Conservation (phyloP, 805 yeast genomes). For the Suhomyces kilbournensis region DNA sequence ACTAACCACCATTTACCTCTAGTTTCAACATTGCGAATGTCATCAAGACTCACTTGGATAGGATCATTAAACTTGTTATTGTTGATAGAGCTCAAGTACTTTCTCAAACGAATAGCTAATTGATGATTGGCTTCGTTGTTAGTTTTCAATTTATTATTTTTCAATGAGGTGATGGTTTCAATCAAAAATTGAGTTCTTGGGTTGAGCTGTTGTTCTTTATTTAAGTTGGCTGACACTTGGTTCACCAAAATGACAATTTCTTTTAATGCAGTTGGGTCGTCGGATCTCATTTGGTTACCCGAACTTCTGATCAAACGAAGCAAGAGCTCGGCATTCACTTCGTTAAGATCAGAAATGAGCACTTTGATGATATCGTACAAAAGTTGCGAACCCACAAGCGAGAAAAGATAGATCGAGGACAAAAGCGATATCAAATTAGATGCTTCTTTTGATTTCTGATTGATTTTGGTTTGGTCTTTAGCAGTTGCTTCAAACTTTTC, state of each 20-base stretch:
- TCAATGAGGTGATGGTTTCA: constrained; percentile 81
- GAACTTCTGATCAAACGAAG: constrained; percentile 68
- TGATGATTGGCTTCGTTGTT: constrained; percentile 52
- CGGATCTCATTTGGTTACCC: constrained; percentile 83
- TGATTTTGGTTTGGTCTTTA: constrained; percentile 14
- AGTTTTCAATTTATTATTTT: constrained; percentile 72
- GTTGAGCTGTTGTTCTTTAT: constrained; percentile 30
- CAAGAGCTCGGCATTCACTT: constrained; percentile 72
- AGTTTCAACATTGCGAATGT: constrained; percentile 70
- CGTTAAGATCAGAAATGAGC: constrained; percentile 57
- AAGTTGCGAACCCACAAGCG: constrained; percentile 67
- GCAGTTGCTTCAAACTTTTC: constrained; percentile 57
- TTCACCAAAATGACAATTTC: constrained; percentile 68
- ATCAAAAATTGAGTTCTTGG: constrained; percentile 78
- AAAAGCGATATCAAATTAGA: constrained; percentile 71
- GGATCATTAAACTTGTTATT: constrained; percentile 60
- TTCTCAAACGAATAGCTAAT: constrained; percentile 57
- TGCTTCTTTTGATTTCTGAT: constrained; percentile 42
- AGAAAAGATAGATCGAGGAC: constrained; percentile 74
- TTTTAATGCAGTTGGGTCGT: constrained; percentile 83
- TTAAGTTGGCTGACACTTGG: constrained; percentile 38
- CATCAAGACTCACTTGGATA: constrained; percentile 77
- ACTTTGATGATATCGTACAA: constrained; percentile 70
- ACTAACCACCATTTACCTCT: constrained; percentile 99
- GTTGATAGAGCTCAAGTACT: constrained; percentile 54